These are phyloP conservation scores for Arthromyces matolae DNA, from an alignment of 768 basidiomycete species.

Conservation along the genomic window DNA sequence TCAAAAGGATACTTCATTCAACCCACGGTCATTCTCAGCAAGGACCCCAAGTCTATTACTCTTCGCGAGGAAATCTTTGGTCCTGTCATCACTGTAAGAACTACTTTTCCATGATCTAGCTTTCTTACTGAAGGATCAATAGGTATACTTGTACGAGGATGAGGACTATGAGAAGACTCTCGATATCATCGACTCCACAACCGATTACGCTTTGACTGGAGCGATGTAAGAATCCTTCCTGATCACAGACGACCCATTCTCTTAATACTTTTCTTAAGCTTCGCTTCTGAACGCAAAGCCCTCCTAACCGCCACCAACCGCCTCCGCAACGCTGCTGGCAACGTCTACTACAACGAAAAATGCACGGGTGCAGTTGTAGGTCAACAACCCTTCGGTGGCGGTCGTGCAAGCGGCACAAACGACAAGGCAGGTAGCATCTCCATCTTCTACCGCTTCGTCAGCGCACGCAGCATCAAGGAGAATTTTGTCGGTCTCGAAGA, in stretches of 20 bases:
- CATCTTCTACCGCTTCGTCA: conserved; percentile 74
- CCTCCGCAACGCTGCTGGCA: conserved; percentile 89
- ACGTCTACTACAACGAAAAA: conserved; percentile 97
- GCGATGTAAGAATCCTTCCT: conserved; percentile 61
- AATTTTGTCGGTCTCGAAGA: conserved; percentile 84
- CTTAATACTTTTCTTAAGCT: conserved; percentile 43
- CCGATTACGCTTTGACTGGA: conserved; percentile 91
- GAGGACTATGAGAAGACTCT: conserved; percentile 81
- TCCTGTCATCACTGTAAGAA: conserved; percentile 83
- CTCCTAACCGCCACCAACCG: conserved; percentile 76
- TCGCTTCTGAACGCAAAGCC: conserved; percentile 76
- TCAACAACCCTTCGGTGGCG: conserved; percentile 97
- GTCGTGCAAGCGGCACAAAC: conserved; percentile 90
- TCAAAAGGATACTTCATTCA: conserved; percentile 92
- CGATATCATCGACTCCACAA: conserved; percentile 81
- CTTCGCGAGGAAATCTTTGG: conserved; percentile 97
- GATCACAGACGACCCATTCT: conserved; percentile 13
- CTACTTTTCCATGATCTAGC: not conserved
- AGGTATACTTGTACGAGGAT: conserved; percentile 90
- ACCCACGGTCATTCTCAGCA: conserved; percentile 91
- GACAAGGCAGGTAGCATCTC: conserved; percentile 90
- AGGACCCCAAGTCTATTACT: conserved; percentile 84
- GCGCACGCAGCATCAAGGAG: conserved; percentile 94
- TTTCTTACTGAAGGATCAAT: conserved; percentile 4
- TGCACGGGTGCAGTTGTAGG: conserved; percentile 98